These are phyloP conservation scores for Boechera retrofracta DNA, from an alignment of 345 rosid species.

Conservation along the genomic window DNA sequence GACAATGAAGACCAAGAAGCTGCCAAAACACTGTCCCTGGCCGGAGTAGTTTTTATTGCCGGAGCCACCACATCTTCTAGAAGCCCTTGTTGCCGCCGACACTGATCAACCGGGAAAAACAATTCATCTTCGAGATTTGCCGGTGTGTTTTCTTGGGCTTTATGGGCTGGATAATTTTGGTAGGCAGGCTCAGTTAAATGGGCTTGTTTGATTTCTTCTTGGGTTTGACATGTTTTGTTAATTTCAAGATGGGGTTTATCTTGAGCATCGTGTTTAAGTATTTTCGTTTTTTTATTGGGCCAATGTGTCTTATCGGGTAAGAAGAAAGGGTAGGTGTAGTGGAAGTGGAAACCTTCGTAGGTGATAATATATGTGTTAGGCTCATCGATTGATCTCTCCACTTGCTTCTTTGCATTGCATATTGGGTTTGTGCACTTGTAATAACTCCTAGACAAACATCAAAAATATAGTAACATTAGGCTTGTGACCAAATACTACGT, in stretches of 20 bases:
- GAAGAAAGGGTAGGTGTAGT: constrained; percentile 63
- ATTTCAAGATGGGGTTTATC: constrained; percentile 10
- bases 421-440: constrained; percentile 86
- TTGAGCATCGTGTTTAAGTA: constrained; percentile 19
- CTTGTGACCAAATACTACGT: constrained; percentile 1
- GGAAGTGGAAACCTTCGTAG: constrained; percentile 86
- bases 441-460: constrained; percentile 64
- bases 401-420: constrained; percentile 86
- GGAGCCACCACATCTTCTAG: constrained; percentile 83
- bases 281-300: constrained; percentile 54
- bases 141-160: constrained; percentile 32
- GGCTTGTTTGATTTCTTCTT: constrained; percentile 5
- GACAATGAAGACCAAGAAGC: constrained; percentile 40
- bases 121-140: constrained; percentile 18
- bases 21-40: constrained; percentile 14
- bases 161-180: constrained; percentile 17
- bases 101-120: constrained; percentile 29
- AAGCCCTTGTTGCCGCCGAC: constrained; percentile 51
- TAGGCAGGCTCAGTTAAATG: background rate
- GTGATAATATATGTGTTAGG: constrained; percentile 72
- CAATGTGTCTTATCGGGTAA: constrained; percentile 37
- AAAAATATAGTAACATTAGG: background rate
- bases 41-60: constrained; percentile 53
- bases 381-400: constrained; percentile 73
- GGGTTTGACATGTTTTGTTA: constrained; percentile 3